These are phyloP conservation scores for Heritiera littoralis DNA, from an alignment of 345 rosid genomes.

Conservation along the genomic window DNA sequence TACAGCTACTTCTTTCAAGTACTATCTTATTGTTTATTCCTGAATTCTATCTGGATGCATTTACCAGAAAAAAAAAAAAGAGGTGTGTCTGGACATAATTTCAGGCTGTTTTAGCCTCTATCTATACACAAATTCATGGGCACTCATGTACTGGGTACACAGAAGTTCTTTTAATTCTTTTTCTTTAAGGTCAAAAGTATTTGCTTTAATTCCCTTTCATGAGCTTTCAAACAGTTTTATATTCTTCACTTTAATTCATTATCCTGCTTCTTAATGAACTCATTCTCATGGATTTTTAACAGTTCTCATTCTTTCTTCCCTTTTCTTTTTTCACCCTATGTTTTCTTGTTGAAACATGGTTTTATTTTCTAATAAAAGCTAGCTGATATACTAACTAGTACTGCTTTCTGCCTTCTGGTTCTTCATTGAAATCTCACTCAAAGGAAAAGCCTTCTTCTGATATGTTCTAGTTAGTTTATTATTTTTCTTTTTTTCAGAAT, in stretches of 20 bases:
- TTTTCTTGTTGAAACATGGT: not conserved
- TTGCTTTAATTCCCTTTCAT: not conserved
- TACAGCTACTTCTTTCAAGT: not conserved
- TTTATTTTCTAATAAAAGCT: constrained; percentile 7
- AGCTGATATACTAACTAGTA: not conserved
- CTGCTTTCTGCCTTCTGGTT: not conserved
- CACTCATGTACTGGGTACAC: not conserved
- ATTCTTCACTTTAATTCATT: not conserved
- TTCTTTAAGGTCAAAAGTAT: not conserved
- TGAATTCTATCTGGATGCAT: not conserved
- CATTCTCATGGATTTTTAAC: not conserved
- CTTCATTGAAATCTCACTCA: not conserved
- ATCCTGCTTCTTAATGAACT: not conserved
- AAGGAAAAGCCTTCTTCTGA: not conserved
- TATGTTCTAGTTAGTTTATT: not conserved
- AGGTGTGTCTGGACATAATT: not conserved
- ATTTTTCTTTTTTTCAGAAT: not conserved
- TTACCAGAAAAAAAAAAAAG: not conserved
- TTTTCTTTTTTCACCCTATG: not conserved
- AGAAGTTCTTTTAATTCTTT: not conserved
- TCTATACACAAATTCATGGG: not conserved
- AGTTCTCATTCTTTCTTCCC: not conserved
- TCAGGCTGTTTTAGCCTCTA: not conserved
- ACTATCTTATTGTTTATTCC: not conserved
- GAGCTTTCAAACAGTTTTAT: not conserved